Evolutionary conservation across 2,329 filamentous ascomycete genomes (phyloP).

Genomic region (Sclerotinia minor): DNA sequence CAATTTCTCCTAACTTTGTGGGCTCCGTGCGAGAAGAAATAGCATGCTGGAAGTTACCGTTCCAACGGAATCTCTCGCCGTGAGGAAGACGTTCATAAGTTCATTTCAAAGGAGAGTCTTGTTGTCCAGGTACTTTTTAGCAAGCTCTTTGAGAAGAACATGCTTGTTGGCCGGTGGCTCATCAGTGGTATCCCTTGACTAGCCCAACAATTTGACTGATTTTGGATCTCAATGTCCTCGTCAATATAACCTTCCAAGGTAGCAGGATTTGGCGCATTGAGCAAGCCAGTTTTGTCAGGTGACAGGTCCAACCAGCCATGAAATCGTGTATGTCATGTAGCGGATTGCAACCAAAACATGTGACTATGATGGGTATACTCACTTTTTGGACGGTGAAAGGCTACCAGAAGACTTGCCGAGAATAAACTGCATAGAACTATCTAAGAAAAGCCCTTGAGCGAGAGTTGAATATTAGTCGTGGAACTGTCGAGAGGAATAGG

Average conservation of each 20-base stretch:
- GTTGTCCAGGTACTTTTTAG: slow-evolving; percentile 46
- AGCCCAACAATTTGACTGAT: not conserved
- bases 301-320: slow-evolving; percentile 17
- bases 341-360: not conserved
- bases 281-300: slow-evolving; percentile 25
- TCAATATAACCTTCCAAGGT: slow-evolving; percentile 28
- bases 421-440: slow-evolving; percentile 45
- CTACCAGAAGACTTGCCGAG: slow-evolving; percentile 40
- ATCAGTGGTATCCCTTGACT: not conserved
- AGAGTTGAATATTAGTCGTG: slow-evolving; percentile 59
- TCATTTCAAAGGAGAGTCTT: slow-evolving; percentile 43
- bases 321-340: slow-evolving; percentile 23
- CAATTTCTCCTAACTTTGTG: slow-evolving; percentile 39
- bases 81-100: slow-evolving; percentile 41
- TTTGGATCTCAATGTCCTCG: slow-evolving; percentile 25
- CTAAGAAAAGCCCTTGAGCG: slow-evolving; percentile 64
- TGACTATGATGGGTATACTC: not conserved
- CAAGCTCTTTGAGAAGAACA: slow-evolving; percentile 52
- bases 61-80: slow-evolving; percentile 46
- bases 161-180: slow-evolving; percentile 32
- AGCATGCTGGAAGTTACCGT: slow-evolving; percentile 42
- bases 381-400: slow-evolving; percentile 23
- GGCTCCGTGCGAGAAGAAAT: slow-evolving; percentile 34
- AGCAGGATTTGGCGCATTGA: slow-evolving; percentile 20
- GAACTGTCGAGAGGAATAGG: slow-evolving; percentile 55